Evolutionary conservation across 1,284 basidiomycete species (phyloP).

Genomic region (Papiliotrema flavescens): DNA sequence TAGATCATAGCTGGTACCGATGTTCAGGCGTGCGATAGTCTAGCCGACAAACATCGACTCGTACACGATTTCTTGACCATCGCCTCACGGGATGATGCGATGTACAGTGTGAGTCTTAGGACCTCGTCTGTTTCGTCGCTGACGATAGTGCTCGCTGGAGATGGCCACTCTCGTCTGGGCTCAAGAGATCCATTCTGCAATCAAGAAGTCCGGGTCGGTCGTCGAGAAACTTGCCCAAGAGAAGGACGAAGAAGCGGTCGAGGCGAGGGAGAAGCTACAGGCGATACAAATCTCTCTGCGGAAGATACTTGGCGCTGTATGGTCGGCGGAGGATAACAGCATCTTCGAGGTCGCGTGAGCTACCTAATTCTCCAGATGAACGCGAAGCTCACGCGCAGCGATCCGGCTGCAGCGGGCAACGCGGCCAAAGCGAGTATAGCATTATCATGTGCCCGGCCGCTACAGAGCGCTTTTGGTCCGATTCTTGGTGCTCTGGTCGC

Average conservation of each 20-base stretch:
- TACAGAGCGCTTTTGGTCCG: constrained; percentile 72
- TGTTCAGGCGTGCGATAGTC: constrained; percentile 56
- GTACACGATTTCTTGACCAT: constrained; percentile 52
- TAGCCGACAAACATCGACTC: constrained; percentile 51
- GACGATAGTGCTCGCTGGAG: constrained; percentile 28
- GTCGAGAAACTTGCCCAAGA: constrained; percentile 30
- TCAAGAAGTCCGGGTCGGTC: constrained; percentile 24
- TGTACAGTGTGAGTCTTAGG: constrained; percentile 24
- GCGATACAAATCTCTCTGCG: constrained; percentile 19
- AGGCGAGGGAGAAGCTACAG: constrained; percentile 20
- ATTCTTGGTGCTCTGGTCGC: constrained; percentile 71
- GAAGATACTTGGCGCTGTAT: constrained; percentile 22
- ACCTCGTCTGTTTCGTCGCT: background rate
- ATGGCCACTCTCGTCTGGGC: constrained; percentile 35
- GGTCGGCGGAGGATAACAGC: constrained; percentile 26
- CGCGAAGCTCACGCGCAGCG: constrained; percentile 11
- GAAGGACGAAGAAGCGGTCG: constrained; percentile 25
- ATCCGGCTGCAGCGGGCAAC: constrained; percentile 25
- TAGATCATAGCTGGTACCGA: constrained; percentile 61
- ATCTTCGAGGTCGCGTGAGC: constrained; percentile 34
- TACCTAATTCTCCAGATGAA: constrained; percentile 2
- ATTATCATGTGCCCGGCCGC: constrained; percentile 66
- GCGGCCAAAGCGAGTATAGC: constrained; percentile 56
- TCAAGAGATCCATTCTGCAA: constrained; percentile 32
- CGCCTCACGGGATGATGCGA: constrained; percentile 32